phyloP scores from a whole-genome alignment of 148 eudicot species.

The Camellia lanceoleosa region DNA sequence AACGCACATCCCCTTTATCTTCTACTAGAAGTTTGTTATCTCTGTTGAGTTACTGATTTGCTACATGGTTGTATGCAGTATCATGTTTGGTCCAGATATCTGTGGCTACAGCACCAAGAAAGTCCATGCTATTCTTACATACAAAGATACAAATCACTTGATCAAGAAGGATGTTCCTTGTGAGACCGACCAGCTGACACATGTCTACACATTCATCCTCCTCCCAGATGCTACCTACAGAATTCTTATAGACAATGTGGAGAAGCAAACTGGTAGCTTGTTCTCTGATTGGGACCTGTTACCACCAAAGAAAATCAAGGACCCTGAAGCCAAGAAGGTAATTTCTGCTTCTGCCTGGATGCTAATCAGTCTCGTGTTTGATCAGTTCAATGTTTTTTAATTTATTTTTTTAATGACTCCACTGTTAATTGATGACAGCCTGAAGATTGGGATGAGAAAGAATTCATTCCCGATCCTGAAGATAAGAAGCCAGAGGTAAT shows the following conservation, averaged over 20 bases:
- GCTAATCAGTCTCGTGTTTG: neutral
- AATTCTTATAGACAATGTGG: conserved; percentile 82
- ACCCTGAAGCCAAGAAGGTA: conserved; percentile 92
- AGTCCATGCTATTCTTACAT: conserved; percentile 83
- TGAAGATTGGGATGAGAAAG: conserved; percentile 98
- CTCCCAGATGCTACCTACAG: conserved; percentile 96
- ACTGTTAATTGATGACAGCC: conserved; percentile 51
- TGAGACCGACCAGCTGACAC: conserved; percentile 92
- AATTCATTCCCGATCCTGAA: conserved; percentile 88
- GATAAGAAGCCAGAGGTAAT: conserved; percentile 93
- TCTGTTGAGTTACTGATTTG: conserved; percentile 17
- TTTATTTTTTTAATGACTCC: conserved; percentile 6
- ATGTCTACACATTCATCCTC: conserved; percentile 85
- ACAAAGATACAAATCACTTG: conserved; percentile 73
- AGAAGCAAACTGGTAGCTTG: conserved; percentile 85
- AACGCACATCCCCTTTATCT: neutral
- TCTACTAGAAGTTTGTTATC: neutral
- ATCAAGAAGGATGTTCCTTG: conserved; percentile 96
- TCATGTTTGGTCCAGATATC: conserved; percentile 98
- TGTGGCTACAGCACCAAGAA: conserved; percentile 95
- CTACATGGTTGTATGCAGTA: conserved; percentile 43
- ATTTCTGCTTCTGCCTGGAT: neutral
- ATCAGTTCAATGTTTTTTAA: conserved; percentile 3
- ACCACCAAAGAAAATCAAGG: conserved; percentile 86
- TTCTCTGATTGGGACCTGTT: conserved; percentile 83